Conservation (phyloP, 2,329 filamentous ascomycete species). For the Zelopaecilomyces penicillatus region DNA sequence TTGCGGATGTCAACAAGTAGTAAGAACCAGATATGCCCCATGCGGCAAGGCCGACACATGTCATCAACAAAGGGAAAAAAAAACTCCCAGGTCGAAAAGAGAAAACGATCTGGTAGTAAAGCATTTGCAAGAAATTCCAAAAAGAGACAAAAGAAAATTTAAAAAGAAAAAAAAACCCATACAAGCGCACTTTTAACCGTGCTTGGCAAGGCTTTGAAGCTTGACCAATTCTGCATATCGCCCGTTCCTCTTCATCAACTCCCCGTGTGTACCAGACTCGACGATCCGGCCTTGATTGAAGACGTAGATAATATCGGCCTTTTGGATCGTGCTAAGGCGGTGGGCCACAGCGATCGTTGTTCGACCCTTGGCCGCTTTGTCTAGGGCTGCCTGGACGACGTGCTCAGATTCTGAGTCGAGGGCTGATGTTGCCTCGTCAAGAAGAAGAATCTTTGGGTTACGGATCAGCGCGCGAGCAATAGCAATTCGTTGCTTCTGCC, state of each 20-base stretch:
- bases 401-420: constrained; percentile 7
- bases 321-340: constrained; percentile 83
- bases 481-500: constrained; percentile 9
- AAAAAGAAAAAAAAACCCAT: constrained; percentile 7
- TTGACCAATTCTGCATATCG: constrained; percentile 74
- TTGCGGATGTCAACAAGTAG: too few species aligned
- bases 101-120: too few species aligned
- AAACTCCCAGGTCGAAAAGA: too few species aligned
- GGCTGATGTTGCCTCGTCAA: constrained; percentile 9
- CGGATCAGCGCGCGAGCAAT: constrained; percentile 9
- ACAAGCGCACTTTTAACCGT: constrained; percentile 13
- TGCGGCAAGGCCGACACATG: too few species aligned
- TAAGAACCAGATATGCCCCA: too few species aligned
- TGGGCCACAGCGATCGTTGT: constrained; percentile 10
- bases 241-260: constrained; percentile 61
- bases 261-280: constrained; percentile 71
- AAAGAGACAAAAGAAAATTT: too few species aligned
- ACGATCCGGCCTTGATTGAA: constrained; percentile 84
- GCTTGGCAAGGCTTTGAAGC: constrained; percentile 66
- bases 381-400: constrained; percentile 7
- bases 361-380: constrained; percentile 19
- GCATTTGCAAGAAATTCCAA: too few species aligned
- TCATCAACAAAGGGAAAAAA: too few species aligned
- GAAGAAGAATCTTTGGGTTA: constrained; percentile 7
- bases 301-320: constrained; percentile 93